Percentiles rank a stretch among this genome's conserved stretches.
Conservation (phyloP, 2,329 filamentous ascomycete species). For the Hypoxylon sp. region DNA sequence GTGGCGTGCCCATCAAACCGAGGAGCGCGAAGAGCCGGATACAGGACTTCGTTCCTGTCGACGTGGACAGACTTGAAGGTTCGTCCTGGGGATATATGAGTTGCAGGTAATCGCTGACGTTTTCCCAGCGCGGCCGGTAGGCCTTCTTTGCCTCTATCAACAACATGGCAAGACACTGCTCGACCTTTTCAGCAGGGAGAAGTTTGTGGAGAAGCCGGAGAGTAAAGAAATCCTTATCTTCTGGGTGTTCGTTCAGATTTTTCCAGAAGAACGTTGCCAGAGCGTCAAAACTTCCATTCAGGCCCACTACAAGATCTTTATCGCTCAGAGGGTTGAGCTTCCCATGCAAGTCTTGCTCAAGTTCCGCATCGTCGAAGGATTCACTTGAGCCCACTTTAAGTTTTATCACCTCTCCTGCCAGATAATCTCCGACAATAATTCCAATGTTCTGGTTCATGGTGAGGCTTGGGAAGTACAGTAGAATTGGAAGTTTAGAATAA, state of each 20-base stretch:
- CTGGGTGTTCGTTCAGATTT: background rate
- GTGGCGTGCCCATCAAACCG: background rate
- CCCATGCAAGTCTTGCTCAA: no score
- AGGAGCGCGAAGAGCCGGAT: conserved; percentile 15
- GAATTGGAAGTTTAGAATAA: no score
- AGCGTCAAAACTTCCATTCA: background rate
- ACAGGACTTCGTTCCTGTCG: background rate
- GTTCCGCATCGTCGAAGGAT: no score
- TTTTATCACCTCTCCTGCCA: no score
- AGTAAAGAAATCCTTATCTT: conserved; percentile 9
- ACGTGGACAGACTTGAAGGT: background rate
- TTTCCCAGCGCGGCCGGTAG: background rate
- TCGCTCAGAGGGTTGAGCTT: no score
- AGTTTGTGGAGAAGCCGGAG: background rate
- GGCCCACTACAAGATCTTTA: no score
- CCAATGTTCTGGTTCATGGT: no score
- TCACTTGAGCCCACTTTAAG: no score
- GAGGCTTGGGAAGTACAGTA: no score
- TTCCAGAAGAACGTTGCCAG: conserved; percentile 1
- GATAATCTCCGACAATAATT: no score
- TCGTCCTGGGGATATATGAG: background rate
- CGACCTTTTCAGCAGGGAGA: background rate
- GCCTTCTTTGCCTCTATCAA: background rate
- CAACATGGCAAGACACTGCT: background rate
- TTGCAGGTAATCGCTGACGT: background rate